phyloP scores from a whole-genome alignment of 768 basidiomycete species.

The Sistotremastrum niveocremeum region DNA sequence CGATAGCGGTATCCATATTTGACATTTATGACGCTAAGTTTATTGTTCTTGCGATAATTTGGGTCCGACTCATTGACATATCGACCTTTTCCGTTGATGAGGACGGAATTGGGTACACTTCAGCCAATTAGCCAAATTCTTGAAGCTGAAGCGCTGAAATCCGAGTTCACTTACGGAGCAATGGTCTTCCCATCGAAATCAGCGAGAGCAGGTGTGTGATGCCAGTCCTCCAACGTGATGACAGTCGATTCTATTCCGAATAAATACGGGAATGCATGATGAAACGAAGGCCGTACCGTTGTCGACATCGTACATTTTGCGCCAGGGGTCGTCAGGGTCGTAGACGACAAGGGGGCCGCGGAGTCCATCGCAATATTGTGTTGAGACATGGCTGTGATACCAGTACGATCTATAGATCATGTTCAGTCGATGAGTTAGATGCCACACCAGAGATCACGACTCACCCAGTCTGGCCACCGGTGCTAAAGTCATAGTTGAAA shows the following conservation, averaged over 20 bases:
- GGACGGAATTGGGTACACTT: slow-evolving; percentile 1
- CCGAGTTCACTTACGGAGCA: too few relatives aligned
- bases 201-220: slow-evolving; percentile 12
- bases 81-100: slow-evolving; percentile 8
- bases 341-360: slow-evolving; percentile 6
- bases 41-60: neutral
- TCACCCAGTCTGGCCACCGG: slow-evolving; percentile 21
- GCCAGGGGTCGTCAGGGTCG: slow-evolving; percentile 2
- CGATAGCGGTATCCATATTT: too few relatives aligned
- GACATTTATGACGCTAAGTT: too few relatives aligned
- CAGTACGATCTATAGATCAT: slow-evolving; percentile 13
- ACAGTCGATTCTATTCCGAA: neutral
- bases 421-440: neutral
- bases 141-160: too few relatives aligned
- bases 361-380: slow-evolving; percentile 27
- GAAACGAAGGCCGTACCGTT: neutral
- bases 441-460: neutral
- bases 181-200: too few relatives aligned
- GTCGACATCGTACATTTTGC: slow-evolving; percentile 3
- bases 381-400: slow-evolving; percentile 25
- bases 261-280: neutral
- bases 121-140: too few relatives aligned
- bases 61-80: slow-evolving; percentile 20
- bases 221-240: slow-evolving; percentile 6
- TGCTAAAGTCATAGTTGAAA: slow-evolving; percentile 29